These are phyloP conservation scores for Colletotrichum siamense DNA, from an alignment of 2,329 filamentous ascomycete species.

Conservation along the genomic window DNA sequence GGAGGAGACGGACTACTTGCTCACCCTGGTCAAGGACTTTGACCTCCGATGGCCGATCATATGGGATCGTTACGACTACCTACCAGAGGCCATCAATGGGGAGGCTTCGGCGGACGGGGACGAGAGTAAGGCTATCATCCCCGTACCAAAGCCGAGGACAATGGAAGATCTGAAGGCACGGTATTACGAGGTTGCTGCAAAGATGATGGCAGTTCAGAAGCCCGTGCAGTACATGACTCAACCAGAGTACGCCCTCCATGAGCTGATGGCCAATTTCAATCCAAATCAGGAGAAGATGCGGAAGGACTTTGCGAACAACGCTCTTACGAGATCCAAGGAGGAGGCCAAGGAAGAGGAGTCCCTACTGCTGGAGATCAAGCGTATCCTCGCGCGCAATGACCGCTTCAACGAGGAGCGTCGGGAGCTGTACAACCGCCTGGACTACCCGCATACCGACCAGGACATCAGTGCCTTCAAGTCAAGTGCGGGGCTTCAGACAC, in stretches of 20 bases:
- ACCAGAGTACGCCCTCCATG: slow-evolving; percentile 81
- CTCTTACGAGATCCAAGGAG: slow-evolving; percentile 80
- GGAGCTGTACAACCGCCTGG: slow-evolving; percentile 85
- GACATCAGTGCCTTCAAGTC: slow-evolving; percentile 82
- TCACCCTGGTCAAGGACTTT: slow-evolving; percentile 76
- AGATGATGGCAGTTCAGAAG: slow-evolving; percentile 80
- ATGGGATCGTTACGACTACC: slow-evolving; percentile 89
- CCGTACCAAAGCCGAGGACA: slow-evolving; percentile 62
- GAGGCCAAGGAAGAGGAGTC: slow-evolving; percentile 93
- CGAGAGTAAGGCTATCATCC: slow-evolving; percentile 59
- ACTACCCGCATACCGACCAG: slow-evolving; percentile 74
- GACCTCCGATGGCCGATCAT: slow-evolving; percentile 92
- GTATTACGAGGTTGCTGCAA: slow-evolving; percentile 87
- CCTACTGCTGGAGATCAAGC: slow-evolving; percentile 86
- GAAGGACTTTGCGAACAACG: slow-evolving; percentile 83
- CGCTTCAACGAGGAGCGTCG: slow-evolving; percentile 86
- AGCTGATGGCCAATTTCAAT: slow-evolving; percentile 87
- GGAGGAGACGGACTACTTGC: slow-evolving; percentile 92
- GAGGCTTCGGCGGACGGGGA: slow-evolving; percentile 51
- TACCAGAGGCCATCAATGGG: slow-evolving; percentile 48
- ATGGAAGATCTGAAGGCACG: slow-evolving; percentile 92
- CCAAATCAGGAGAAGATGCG: slow-evolving; percentile 77
- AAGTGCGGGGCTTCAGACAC: slow-evolving; percentile 77
- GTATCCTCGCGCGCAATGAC: slow-evolving; percentile 87
- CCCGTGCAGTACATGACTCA: slow-evolving; percentile 87